phyloP scores from a whole-genome alignment of 1,284 basidiomycete genomes.

The Sanguinoderma infundibulare region DNA sequence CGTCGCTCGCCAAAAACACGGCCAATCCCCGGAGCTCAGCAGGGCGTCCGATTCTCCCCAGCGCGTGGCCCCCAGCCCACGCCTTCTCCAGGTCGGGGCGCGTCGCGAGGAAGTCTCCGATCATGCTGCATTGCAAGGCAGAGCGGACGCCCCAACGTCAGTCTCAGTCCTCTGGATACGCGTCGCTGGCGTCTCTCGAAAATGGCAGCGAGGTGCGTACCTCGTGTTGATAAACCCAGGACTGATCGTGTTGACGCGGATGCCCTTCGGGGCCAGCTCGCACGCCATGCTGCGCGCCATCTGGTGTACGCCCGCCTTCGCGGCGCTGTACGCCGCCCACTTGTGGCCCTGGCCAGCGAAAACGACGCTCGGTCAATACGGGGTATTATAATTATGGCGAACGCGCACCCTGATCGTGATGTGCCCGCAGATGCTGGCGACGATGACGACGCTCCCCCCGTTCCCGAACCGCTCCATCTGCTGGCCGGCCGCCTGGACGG shows the following conservation, averaged over 20 bases:
- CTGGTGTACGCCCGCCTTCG: conserved; percentile 82
- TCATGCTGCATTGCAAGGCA: conserved; percentile 68
- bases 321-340: conserved; percentile 78
- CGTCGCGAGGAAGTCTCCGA: conserved; percentile 69
- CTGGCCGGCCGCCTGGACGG: conserved; percentile 78
- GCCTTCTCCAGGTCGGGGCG: conserved; percentile 38
- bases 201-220: conserved; percentile 52
- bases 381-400: not conserved
- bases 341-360: conserved; percentile 52
- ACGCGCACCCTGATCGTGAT: conserved; percentile 77
- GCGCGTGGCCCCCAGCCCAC: conserved; percentile 62
- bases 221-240: conserved; percentile 75
- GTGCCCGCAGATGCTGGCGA: conserved; percentile 86
- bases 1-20: conserved; percentile 78
- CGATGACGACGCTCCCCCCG: conserved; percentile 79
- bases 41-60: conserved; percentile 75
- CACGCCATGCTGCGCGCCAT: conserved; percentile 84
- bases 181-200: no score
- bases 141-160: not conserved
- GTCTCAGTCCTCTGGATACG: not conserved
- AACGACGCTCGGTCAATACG: not conserved
- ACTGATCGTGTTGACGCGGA: conserved; percentile 76
- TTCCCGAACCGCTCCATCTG: conserved; percentile 74
- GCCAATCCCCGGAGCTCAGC: conserved; percentile 80
- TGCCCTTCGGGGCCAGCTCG: conserved; percentile 73